Conservation (phyloP, 441 rosid species). For the Biscutella auriculata region DNA sequence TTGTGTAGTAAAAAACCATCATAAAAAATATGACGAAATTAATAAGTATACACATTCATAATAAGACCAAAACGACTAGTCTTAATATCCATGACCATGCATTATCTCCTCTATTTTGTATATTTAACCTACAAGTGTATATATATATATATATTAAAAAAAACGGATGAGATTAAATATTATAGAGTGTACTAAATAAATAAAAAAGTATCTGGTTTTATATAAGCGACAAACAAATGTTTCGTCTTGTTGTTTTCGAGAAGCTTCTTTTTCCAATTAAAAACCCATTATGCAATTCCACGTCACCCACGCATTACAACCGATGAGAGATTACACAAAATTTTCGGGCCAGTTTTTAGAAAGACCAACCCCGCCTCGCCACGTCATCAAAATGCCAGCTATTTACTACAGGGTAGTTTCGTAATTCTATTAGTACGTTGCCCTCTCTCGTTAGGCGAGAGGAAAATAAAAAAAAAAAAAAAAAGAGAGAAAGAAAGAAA, state of each 20-base stretch:
- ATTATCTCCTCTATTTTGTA: no score
- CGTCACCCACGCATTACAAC: slow-evolving; percentile 17
- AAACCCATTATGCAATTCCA: slow-evolving; percentile 8
- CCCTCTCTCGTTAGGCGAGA: not conserved
- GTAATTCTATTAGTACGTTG: not conserved
- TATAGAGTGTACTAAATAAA: not conserved
- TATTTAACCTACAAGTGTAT: no score
- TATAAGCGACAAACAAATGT: slow-evolving; percentile 4
- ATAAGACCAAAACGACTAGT: no score
- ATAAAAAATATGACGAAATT: no score
- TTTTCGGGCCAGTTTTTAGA: not conserved
- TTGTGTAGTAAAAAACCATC: no score
- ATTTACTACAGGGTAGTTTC: not conserved
- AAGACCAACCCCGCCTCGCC: slow-evolving; percentile 15
- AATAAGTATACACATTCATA: no score
- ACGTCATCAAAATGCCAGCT: slow-evolving; percentile 5
- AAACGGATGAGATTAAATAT: not conserved
- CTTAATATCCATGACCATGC: no score
- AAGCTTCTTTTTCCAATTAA: slow-evolving; percentile 10
- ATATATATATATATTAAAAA: no score
- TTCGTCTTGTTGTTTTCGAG: slow-evolving; percentile 16
- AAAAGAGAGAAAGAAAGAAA: no score
- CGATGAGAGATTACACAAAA: slow-evolving; percentile 8
- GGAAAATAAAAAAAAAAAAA: no score
- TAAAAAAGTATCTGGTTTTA: not conserved